phyloP scores from a whole-genome alignment of 306 rosid genomes.

The Herpetospermum pedunculosum region DNA sequence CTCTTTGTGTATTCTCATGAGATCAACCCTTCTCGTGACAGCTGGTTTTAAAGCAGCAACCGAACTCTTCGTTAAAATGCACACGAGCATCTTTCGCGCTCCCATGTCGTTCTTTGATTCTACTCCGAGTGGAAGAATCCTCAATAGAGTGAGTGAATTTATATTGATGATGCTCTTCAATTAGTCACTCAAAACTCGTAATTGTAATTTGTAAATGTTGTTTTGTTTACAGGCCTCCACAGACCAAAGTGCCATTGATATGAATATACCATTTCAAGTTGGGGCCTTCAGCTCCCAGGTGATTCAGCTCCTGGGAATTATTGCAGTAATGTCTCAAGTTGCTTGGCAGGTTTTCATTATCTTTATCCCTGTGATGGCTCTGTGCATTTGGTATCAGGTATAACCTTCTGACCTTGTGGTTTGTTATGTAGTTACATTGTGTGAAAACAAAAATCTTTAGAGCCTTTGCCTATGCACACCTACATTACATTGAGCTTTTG shows the following conservation, averaged over 20 bases:
- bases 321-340: slow-evolving; percentile 71
- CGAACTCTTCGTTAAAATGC: slow-evolving; percentile 67
- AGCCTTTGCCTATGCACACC: background rate
- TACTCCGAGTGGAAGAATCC: slow-evolving; percentile 76
- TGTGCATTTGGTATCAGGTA: slow-evolving; percentile 70
- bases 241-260: slow-evolving; percentile 57
- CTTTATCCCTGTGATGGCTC: slow-evolving; percentile 48
- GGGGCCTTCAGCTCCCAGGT: slow-evolving; percentile 30
- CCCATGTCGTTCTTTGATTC: slow-evolving; percentile 88
- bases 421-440: background rate
- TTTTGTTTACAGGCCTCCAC: slow-evolving; percentile 52
- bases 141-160: slow-evolving; percentile 46
- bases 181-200: background rate
- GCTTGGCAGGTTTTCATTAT: slow-evolving; percentile 72
- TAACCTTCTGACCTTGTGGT: slow-evolving; percentile 1
- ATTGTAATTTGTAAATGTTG: background rate
- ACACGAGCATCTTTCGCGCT: slow-evolving; percentile 55
- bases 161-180: background rate
- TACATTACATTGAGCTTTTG: background rate
- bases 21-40: slow-evolving; percentile 33
- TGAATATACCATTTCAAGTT: slow-evolving; percentile 29
- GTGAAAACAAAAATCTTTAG: background rate
- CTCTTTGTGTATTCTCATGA: slow-evolving; percentile 40
- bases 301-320: slow-evolving; percentile 58
- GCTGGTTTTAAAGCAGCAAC: slow-evolving; percentile 63